Base-by-base conservation (phyloP, 352 stramenopile species). In the Peronospora belbahrii region DNA sequence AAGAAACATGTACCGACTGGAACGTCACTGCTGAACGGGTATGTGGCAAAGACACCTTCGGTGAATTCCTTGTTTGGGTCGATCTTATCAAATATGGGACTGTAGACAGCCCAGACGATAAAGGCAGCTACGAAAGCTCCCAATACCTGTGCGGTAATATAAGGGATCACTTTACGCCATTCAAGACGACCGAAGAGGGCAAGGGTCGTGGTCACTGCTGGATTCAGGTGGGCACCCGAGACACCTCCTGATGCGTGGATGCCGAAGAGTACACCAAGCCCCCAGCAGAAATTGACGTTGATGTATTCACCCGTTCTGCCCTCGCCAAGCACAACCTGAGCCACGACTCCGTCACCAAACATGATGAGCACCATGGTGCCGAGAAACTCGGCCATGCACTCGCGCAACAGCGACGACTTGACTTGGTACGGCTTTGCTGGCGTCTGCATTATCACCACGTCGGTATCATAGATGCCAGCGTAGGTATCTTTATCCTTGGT, bases 281-380 rank as follows among this genome's bases (percentile, higher is more conserved):
- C 77, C 74, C 77, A 89, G 51, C 59, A 74, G 32, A 88, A 59
- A 47, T 66, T 83, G 60, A 86, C 83, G 48, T 65, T 84, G 18
- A 81, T 49, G 56, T 77, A 86, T 45, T 74, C 76, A 43, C 77
- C 77, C 39, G 75, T 79, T 20, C 42, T 69, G 45, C 62, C 59
- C 3, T 74, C 52, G 23, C 67, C 58, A 4, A 86, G 58, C n/a
- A 65, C 61, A 9, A 84, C 67, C 52, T 88, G 72, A 24, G 72
- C 66, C 33, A 81, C 72, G 11, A 82, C 74, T 17, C 74, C 77
- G 22, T 74, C 59, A 28, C 77, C 77, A 38, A 88, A 88, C 42
- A 63, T 67, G 54, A 88, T 67, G 48, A 87, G 56, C 20, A 84
- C 59, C 44, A 84, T 74, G 1, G 70, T 80, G 20, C 67, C 70